Percentiles rank a stretch among this genome's conserved stretches.
Evolutionary conservation across 1,139 yeast species (phyloP).

Genomic region (Debaryomyces nepalensis): DNA sequence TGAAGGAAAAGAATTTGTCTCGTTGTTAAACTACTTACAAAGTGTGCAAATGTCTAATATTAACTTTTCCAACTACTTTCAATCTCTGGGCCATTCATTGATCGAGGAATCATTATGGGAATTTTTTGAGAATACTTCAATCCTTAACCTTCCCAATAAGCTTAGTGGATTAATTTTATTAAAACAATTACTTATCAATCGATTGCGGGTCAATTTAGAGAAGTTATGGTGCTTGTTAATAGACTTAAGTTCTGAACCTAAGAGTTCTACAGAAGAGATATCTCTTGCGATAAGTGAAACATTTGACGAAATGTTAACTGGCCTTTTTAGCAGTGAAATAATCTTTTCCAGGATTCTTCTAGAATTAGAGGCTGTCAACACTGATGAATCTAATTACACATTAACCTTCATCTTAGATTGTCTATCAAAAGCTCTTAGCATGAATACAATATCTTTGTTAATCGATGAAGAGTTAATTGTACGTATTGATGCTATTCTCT

Average conservation of each 20-base stretch:
- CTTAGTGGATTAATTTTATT: slow-evolving; percentile 38
- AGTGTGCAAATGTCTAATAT: slow-evolving; percentile 25
- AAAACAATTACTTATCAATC: slow-evolving; percentile 40
- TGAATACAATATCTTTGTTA: slow-evolving; percentile 23
- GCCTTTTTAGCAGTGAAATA: slow-evolving; percentile 28
- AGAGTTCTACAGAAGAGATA: slow-evolving; percentile 26
- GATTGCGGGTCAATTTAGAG: slow-evolving; percentile 24
- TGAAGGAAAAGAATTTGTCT: slow-evolving; percentile 23
- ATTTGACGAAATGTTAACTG: slow-evolving; percentile 37
- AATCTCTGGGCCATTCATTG: slow-evolving; percentile 27
- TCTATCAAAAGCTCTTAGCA: slow-evolving; percentile 27
- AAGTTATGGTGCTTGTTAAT: slow-evolving; percentile 31
- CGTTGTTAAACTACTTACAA: slow-evolving; percentile 31
- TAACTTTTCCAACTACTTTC: slow-evolving; percentile 33
- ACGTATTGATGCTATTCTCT: slow-evolving; percentile 35
- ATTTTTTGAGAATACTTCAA: slow-evolving; percentile 23
- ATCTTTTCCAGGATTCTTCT: slow-evolving; percentile 20
- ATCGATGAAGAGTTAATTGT: slow-evolving; percentile 28
- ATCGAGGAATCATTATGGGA: slow-evolving; percentile 36
- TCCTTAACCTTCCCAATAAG: slow-evolving; percentile 18
- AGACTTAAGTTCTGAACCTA: slow-evolving; percentile 21
- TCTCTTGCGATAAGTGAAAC: slow-evolving; percentile 34
- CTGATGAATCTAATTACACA: slow-evolving; percentile 1
- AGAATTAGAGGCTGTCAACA: slow-evolving; percentile 16
- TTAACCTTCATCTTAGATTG: slow-evolving; percentile 28